A percentile compares a stretch with the other conserved stretches of the same genome.
Evolutionary conservation across 306 rosid genomes (phyloP).

Genomic region (Gastrolobium villosum): DNA sequence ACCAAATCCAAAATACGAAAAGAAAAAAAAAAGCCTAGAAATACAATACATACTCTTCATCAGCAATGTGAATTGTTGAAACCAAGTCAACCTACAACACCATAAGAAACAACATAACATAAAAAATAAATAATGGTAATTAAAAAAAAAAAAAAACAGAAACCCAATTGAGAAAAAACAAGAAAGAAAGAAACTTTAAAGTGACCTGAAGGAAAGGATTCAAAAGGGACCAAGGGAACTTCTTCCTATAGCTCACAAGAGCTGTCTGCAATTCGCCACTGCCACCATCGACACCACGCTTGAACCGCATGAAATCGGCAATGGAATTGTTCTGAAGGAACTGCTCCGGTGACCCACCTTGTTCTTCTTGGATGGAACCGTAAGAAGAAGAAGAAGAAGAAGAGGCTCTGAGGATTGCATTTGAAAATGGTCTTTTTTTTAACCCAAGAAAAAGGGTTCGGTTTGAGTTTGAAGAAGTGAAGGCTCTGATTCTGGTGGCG

Average conservation of each 20-base stretch:
- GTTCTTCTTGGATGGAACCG: conserved; percentile 45
- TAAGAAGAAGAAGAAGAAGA: conserved; percentile 32
- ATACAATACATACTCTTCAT: conserved; percentile 77
- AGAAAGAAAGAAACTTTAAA: conserved; percentile 26
- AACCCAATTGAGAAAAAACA: conserved; percentile 32
- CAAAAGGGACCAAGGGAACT: conserved; percentile 87
- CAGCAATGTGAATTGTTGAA: conserved; percentile 97
- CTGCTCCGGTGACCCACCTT: conserved; percentile 76
- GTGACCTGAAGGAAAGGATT: conserved; percentile 83
- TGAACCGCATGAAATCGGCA: conserved; percentile 93
- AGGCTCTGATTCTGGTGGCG: conserved; percentile 48
- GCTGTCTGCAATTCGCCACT: conserved; percentile 88
- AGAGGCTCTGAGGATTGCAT: conserved; percentile 46
- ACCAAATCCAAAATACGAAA: conserved; percentile 15
- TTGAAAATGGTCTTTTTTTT: conserved; percentile 41
- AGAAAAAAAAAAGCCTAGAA: conserved; percentile 16
- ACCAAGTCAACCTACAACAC: conserved; percentile 94
- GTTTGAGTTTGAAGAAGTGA: conserved; percentile 48
- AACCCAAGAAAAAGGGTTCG: conserved; percentile 41
- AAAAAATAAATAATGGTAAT: background rate
- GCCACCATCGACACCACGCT: conserved; percentile 63
- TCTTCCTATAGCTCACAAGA: conserved; percentile 77
- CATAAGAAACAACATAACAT: conserved; percentile 41
- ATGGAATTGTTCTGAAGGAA: conserved; percentile 74
- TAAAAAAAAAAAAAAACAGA: conserved; percentile 14